Base-by-base conservation (phyloP, 257 asterid genomes). In the Anisodus acutangulus region DNA sequence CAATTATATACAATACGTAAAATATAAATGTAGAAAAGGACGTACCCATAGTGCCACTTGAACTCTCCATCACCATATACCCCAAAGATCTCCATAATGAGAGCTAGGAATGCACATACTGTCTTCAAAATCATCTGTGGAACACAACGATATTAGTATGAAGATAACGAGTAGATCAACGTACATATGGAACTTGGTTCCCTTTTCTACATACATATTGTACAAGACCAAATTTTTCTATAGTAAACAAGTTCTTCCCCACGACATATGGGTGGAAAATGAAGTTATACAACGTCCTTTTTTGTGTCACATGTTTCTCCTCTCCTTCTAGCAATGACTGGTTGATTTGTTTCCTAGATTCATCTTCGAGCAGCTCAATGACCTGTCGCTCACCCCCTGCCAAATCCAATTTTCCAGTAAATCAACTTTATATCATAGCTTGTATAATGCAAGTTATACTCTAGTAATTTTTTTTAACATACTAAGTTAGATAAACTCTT, bases 1-100 rank as follows among this genome's bases (percentile, higher is more conserved):
- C 66, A 54, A 26, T 53, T 12, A 26, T 19, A 13, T 76, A 53
- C 49, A 31, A 19, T 15, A 63, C 8, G 16, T 5, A 39, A 59
- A 59, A 62, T 54, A 19, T 2, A 63, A 53, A 63, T 81, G 49
- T 63, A 60, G 84, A 39, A 68, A 31, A 12, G 79, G 35, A 71
- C 93, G 15, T 93, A 96, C 99, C 98, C 99, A 2, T 91, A 93
- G 80, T 93, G 82, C 99, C 99, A 94, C 87, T 92, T 91, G 83
- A 97, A 97, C 86, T 94, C 88, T 47, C 99, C 99, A 83, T 96
- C 98, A 47, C 98, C 98, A 81, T 97, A 97, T 13, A 91, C 95
- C n/a, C 98, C 98, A 57, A 89, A 91, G 13, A 93, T 84, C 95
- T 92, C 99, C 70, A 97, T 90, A 43, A 97, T 41, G 6, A 97